phyloP scores from a whole-genome alignment of 2,329 filamentous ascomycete genomes.

The Nothopassalora personata region DNA sequence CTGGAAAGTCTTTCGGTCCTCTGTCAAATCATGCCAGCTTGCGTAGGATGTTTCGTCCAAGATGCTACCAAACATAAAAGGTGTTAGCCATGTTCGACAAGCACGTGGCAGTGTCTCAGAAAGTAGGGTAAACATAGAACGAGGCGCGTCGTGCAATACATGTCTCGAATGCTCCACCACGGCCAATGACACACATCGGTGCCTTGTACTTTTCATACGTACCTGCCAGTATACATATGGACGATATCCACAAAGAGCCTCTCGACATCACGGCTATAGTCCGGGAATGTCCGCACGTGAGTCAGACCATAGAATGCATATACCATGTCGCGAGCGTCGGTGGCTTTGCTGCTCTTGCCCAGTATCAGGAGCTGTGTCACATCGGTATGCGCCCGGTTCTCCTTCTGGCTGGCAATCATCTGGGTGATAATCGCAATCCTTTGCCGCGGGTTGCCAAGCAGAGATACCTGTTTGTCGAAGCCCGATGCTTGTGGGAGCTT shows the following conservation, averaged over 20 bases:
- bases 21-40: conserved; percentile 20
- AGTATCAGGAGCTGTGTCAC: conserved; percentile 30
- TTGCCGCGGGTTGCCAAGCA: conserved; percentile 29
- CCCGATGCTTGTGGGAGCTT: conserved; percentile 14
- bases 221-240: conserved; percentile 22
- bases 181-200: too few species aligned
- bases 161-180: too few species aligned
- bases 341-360: conserved; percentile 28
- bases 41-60: conserved; percentile 22
- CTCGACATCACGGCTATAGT: conserved; percentile 22
- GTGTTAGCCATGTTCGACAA: too few species aligned
- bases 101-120: too few species aligned
- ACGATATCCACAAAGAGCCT: conserved; percentile 25
- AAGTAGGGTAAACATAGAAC: too few species aligned
- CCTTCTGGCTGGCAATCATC: conserved; percentile 27
- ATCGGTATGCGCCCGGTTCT: conserved; percentile 24
- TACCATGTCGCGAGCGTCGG: conserved; percentile 28
- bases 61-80: conserved; percentile 8
- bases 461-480: conserved; percentile 27
- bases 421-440: conserved; percentile 30
- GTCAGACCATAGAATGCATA: conserved; percentile 30
- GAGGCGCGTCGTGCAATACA: too few species aligned
- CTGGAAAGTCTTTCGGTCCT: conserved; percentile 23
- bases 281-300: conserved; percentile 20
- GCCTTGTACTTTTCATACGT: too few species aligned